These are phyloP conservation scores for Panus rudis DNA, from an alignment of 768 basidiomycete species.

Conservation along the genomic window DNA sequence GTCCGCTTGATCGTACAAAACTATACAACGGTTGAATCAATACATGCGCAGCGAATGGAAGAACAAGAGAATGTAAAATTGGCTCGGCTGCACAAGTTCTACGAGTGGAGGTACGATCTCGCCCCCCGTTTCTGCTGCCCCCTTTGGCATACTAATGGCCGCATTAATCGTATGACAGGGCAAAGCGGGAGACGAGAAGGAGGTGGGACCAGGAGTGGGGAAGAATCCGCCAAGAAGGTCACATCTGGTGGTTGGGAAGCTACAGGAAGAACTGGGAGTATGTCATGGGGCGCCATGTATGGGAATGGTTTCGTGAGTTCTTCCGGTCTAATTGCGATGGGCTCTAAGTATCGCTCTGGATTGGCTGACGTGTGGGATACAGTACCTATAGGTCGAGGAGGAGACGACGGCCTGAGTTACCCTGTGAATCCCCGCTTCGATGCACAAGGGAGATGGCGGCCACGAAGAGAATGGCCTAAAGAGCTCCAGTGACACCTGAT, in stretches of 20 bases:
- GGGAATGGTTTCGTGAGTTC: slow-evolving; percentile 77
- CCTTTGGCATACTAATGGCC: neutral
- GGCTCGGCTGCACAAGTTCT: slow-evolving; percentile 44
- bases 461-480: slow-evolving; percentile 64
- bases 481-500: slow-evolving; percentile 44
- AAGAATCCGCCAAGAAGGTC: slow-evolving; percentile 61
- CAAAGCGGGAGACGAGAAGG: slow-evolving; percentile 35
- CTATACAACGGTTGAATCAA: slow-evolving; percentile 78
- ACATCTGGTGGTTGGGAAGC: slow-evolving; percentile 81
- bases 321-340: neutral
- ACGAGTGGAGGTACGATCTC: slow-evolving; percentile 43
- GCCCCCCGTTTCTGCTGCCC: neutral
- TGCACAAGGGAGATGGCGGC: slow-evolving; percentile 55
- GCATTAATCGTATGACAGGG: slow-evolving; percentile 30
- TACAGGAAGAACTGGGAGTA: slow-evolving; percentile 60
- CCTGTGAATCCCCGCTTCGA: slow-evolving; percentile 72
- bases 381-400: slow-evolving; percentile 47
- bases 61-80: slow-evolving; percentile 56
- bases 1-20: slow-evolving; percentile 52
- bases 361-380: slow-evolving; percentile 2
- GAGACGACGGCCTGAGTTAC: slow-evolving; percentile 56
- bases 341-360: neutral
- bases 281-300: slow-evolving; percentile 66
- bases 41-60: slow-evolving; percentile 48
- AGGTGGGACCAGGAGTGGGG: slow-evolving; percentile 85